A percentile compares a stretch with the other conserved stretches of the same genome.
Evolutionary conservation across 495 filamentous ascomycete genomes (phyloP).

Genomic region (Penicillium atrosanguineum): DNA sequence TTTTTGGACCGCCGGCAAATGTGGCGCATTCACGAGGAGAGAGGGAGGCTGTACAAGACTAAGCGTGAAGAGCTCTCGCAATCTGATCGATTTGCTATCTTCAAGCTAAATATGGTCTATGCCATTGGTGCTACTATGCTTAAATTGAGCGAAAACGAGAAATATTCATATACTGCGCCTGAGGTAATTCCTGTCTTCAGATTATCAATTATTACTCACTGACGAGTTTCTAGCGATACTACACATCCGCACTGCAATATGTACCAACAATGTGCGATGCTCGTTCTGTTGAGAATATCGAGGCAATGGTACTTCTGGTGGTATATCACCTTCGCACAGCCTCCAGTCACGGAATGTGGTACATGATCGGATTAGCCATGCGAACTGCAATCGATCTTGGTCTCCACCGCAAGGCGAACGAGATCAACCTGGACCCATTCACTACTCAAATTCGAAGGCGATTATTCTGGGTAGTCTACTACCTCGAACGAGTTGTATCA

Average conservation of each 20-base stretch:
- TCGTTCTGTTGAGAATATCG: slow-evolving; percentile 51
- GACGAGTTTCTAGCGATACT: slow-evolving; percentile 36
- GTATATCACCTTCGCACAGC: slow-evolving; percentile 52
- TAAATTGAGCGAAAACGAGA: slow-evolving; percentile 37
- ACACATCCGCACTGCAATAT: slow-evolving; percentile 49
- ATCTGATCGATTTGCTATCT: slow-evolving; percentile 46
- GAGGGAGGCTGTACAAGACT: slow-evolving; percentile 40
- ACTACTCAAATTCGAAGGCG: slow-evolving; percentile 48
- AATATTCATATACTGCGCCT: slow-evolving; percentile 43
- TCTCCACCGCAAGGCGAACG: slow-evolving; percentile 49
- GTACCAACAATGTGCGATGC: slow-evolving; percentile 50
- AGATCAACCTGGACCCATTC: slow-evolving; percentile 44
- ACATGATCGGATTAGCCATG: slow-evolving; percentile 57
- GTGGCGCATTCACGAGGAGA: slow-evolving; percentile 43
- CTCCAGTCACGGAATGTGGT: slow-evolving; percentile 55
- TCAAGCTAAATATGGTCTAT: slow-evolving; percentile 53
- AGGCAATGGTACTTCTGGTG: slow-evolving; percentile 55
- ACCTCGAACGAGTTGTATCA: slow-evolving; percentile 49
- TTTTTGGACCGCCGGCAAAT: slow-evolving; percentile 48
- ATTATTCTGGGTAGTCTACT: slow-evolving; percentile 56
- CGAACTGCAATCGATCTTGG: slow-evolving; percentile 53
- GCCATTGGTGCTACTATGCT: slow-evolving; percentile 52
- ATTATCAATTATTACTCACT: neutral
- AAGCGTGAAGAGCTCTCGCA: slow-evolving; percentile 40
- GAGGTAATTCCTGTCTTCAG: slow-evolving; percentile 28